Conservation (phyloP, 352 stramenopile species). For the Phytophthora fragariae region DNA sequence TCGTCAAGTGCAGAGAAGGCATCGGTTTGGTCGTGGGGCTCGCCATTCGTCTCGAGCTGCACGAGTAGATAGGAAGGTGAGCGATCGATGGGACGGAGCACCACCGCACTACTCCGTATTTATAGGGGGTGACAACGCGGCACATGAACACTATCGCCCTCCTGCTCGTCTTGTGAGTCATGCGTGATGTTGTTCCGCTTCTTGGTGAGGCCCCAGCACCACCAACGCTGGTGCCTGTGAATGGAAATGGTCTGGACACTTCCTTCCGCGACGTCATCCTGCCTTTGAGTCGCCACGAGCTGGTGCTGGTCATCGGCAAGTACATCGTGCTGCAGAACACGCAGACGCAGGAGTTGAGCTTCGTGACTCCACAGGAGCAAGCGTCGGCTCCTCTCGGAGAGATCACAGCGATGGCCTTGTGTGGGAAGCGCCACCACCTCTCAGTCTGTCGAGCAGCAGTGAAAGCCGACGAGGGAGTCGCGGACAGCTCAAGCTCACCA, state of each 20-base stretch:
- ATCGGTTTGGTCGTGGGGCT: background rate
- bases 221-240: constrained; percentile 45
- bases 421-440: constrained; percentile 58
- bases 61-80: background rate
- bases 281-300: constrained; percentile 63
- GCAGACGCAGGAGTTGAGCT: constrained; percentile 62
- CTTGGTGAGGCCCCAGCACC: constrained; percentile 6
- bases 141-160: background rate
- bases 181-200: constrained; percentile 13
- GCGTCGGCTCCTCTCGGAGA: constrained; percentile 46
- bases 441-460: constrained; percentile 61
- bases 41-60: constrained; percentile 9
- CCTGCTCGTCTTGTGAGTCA: constrained; percentile 6
- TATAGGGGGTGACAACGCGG: constrained; percentile 18
- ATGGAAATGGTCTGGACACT: constrained; percentile 61
- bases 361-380: constrained; percentile 47
- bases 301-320: constrained; percentile 72
- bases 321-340: constrained; percentile 74
- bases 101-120: constrained; percentile 21
- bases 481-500: constrained; percentile 8
- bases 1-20: constrained; percentile 22
- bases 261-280: constrained; percentile 63
- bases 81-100: constrained; percentile 15
- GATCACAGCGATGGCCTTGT: constrained; percentile 77
- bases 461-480: constrained; percentile 22